These are phyloP conservation scores for Eragrostis tef DNA, from an alignment of 202 grass and related monocot genomes.

Conservation along the genomic window DNA sequence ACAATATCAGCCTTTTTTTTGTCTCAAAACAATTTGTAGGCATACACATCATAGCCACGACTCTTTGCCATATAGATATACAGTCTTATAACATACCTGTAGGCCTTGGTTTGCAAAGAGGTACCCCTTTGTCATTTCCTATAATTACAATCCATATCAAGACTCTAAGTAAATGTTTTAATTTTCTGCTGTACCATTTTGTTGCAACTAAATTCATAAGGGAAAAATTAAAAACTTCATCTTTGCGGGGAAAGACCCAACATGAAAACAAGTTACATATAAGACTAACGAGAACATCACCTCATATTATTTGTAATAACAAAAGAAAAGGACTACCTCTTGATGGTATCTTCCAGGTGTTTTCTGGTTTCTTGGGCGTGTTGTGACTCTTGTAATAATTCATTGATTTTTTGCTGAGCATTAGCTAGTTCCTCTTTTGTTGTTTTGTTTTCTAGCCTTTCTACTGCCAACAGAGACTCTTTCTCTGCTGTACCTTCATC, in stretches of 20 bases:
- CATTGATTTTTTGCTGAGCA: conserved; percentile 57
- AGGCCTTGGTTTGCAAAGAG: conserved; percentile 28
- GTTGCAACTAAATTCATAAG: background rate
- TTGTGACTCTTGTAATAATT: conserved; percentile 56
- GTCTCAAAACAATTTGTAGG: conserved; percentile 4
- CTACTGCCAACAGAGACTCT: conserved; percentile 61
- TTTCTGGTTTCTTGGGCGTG: conserved; percentile 47
- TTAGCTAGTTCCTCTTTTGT: conserved; percentile 60
- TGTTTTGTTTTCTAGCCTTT: conserved; percentile 57
- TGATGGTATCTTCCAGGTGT: conserved; percentile 60
- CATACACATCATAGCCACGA: conserved; percentile 23
- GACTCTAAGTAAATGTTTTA: conserved; percentile 1
- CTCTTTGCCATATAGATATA: conserved; percentile 16
- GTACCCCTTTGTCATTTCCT: background rate
- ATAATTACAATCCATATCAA: background rate
- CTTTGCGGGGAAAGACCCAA: background rate
- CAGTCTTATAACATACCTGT: conserved; percentile 10
- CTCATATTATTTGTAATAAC: background rate
- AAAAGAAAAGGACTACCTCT: conserved; percentile 49
- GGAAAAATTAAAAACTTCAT: background rate
- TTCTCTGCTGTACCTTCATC: conserved; percentile 56
- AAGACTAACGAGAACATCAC: conserved; percentile 5
- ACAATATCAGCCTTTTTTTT: conserved; percentile 3
- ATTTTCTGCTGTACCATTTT: conserved; percentile 22
- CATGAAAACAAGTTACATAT: background rate